Evolutionary conservation across 352 stramenopile species (phyloP), one percentile per base, ranked within the genome.

Genomic region (Pythium dissotocum): DNA sequence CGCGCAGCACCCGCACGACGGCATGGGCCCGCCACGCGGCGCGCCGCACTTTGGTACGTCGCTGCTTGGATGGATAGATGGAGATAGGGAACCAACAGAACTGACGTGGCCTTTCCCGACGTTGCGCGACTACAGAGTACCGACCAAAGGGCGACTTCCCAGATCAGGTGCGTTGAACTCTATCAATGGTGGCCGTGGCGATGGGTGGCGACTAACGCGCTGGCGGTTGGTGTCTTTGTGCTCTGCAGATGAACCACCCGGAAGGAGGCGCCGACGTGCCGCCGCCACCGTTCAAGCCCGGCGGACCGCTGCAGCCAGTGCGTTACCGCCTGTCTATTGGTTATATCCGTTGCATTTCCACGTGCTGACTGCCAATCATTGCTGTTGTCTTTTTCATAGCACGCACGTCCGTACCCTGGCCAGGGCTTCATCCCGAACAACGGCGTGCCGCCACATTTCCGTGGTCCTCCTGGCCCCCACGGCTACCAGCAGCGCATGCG

Each of bases 361-460:
- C 5, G 33, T 38, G 24, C 42, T 51, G 42, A 53, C 46, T 53
- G 36, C 16, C 36, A 3, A 44, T 44, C 16, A 9, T 9, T 38
- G 33, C 33, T 51, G 42, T 44, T 67, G 36, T 54, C 7, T 33
- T 49, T 13, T 1, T 38, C 18, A 1, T 35, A 76, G 69, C 69
- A 71, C n/a, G 63, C 59, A 21, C 69, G 69, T 46, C 69, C 69
- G 24, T 76, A 70, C 58, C 63, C 52, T 8, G 69, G 59, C 3
- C 63, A 65, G n/a, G 53, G 62, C 28, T 76, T 76, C 33, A 72
- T 67, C 10, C 69, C 69, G 0, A 73, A 58, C 60, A 69, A 60
- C 56, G 65, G 65, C 18, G 63, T 21, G 21, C 66, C 66, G 54
- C 65, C 28, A 14, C 49, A 59, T 21, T 70, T 73, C 62, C 68